A percentile compares a stretch with the other conserved stretches of the same genome.
Evolutionary conservation across 2,329 filamentous ascomycete genomes (phyloP).

Genomic region (Colletotrichum cordylinicola): DNA sequence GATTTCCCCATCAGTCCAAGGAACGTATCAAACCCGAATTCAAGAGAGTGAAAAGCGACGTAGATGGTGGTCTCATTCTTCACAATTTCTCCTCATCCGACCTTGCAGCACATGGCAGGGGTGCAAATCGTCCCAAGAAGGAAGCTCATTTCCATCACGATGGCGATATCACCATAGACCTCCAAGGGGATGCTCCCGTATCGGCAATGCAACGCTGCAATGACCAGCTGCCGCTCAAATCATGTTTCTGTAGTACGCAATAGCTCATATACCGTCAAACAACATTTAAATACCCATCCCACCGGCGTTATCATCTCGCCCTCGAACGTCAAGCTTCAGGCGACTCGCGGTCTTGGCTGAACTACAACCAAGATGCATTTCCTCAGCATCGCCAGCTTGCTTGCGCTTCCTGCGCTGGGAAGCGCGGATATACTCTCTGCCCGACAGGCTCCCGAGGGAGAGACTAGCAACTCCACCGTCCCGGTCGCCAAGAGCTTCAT

Average conservation of each 20-base stretch:
- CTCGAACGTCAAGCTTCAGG: background rate
- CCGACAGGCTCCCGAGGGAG: background rate
- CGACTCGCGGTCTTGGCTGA: background rate
- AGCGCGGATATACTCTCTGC: background rate
- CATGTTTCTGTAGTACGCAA: background rate
- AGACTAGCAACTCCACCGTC: conserved; percentile 2
- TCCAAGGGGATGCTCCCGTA: background rate
- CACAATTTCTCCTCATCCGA: background rate
- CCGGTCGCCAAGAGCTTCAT: conserved; percentile 22
- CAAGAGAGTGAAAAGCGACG: background rate
- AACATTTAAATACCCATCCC: background rate
- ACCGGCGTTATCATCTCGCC: background rate
- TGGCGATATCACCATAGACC: conserved; percentile 13
- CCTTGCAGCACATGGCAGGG: background rate
- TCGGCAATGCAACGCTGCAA: conserved; percentile 12
- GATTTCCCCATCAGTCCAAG: background rate
- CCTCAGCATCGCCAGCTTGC: background rate
- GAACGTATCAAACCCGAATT: background rate
- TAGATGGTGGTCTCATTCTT: background rate
- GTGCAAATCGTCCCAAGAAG: conserved; percentile 7
- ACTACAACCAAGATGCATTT: background rate
- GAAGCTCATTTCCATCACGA: conserved; percentile 4
- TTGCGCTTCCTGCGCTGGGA: conserved; percentile 5
- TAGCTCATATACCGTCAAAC: fast-evolving
- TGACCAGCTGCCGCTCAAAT: background rate